phyloP scores from a whole-genome alignment of 129 eudicot genomes.

The Smallanthus sonchifolius region DNA sequence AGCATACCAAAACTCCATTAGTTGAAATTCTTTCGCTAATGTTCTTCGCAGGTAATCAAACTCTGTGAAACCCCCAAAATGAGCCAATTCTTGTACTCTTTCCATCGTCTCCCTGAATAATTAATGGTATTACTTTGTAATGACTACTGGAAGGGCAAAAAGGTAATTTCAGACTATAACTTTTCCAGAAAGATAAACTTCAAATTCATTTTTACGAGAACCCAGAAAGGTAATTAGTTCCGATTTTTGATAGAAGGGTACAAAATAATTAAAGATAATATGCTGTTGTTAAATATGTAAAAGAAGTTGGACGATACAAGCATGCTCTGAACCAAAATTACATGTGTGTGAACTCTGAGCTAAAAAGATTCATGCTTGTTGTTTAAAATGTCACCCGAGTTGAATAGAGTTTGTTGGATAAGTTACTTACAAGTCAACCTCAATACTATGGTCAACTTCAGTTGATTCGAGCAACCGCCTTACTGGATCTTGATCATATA shows the following conservation, averaged over 20 bases:
- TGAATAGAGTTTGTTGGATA: neutral
- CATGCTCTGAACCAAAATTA: conserved; percentile 4
- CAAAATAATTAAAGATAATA: neutral
- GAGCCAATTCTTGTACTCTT: conserved; percentile 60
- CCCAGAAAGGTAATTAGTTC: neutral
- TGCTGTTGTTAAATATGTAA: neutral
- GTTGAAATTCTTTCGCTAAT: conserved; percentile 74
- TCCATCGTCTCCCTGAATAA: conserved; percentile 63
- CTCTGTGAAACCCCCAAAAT: conserved; percentile 87
- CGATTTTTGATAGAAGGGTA: neutral
- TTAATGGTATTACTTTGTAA: neutral
- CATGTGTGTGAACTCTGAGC: neutral
- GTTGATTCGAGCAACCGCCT: conserved; percentile 61
- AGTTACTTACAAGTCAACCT: conserved; percentile 68
- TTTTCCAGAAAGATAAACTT: neutral
- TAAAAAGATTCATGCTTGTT: conserved; percentile 2
- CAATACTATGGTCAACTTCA: conserved; percentile 49
- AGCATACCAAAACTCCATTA: conserved; percentile 79
- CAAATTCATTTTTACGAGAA: neutral
- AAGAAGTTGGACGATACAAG: neutral
- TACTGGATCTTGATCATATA: conserved; percentile 93
- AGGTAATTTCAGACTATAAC: neutral
- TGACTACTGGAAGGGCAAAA: neutral
- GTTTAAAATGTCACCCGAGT: conserved; percentile 8
- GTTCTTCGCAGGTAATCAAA: conserved; percentile 65